A percentile compares a stretch with the other conserved stretches of the same genome.
These are phyloP conservation scores for Asterophora parasitica DNA, from an alignment of 768 basidiomycete genomes.

Conservation along the genomic window DNA sequence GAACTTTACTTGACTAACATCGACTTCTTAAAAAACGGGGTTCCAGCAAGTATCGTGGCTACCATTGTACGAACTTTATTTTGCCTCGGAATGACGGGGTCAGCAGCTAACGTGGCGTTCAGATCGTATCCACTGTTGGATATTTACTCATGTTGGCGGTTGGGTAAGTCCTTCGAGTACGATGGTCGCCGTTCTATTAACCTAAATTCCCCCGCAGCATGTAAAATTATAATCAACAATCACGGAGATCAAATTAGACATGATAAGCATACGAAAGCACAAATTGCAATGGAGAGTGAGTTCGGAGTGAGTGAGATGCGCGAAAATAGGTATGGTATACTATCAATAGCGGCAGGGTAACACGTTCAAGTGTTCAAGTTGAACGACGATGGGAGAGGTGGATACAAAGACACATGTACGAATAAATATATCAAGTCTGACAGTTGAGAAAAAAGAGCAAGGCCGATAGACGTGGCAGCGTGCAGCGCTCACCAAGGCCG, in stretches of 20 bases:
- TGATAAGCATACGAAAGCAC: constrained; percentile 6
- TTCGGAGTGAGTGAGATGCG: too few relatives aligned
- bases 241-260: constrained; percentile 4
- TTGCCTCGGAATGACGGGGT: constrained; percentile 8
- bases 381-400: background rate
- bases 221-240: too few relatives aligned
- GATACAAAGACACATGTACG: background rate
- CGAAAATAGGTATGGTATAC: constrained; percentile 10
- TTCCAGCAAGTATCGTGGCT: constrained; percentile 91
- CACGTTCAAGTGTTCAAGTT: background rate
- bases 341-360: background rate
- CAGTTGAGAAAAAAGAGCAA: background rate
- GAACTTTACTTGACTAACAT: constrained; percentile 78
- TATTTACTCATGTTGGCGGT: constrained; percentile 70
- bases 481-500: constrained; percentile 40
- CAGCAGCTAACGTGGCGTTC: background rate
- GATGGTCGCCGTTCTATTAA: too few relatives aligned
- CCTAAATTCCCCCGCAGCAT: too few relatives aligned
- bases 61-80: constrained; percentile 54
- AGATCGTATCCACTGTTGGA: constrained; percentile 87
- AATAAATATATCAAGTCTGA: too few relatives aligned
- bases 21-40: constrained; percentile 91
- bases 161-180: constrained; percentile 44
- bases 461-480: background rate
- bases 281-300: too few relatives aligned